These are phyloP conservation scores for Crithidia acanthocephali DNA, from an alignment of 208 protist species.

Conservation along the genomic window DNA sequence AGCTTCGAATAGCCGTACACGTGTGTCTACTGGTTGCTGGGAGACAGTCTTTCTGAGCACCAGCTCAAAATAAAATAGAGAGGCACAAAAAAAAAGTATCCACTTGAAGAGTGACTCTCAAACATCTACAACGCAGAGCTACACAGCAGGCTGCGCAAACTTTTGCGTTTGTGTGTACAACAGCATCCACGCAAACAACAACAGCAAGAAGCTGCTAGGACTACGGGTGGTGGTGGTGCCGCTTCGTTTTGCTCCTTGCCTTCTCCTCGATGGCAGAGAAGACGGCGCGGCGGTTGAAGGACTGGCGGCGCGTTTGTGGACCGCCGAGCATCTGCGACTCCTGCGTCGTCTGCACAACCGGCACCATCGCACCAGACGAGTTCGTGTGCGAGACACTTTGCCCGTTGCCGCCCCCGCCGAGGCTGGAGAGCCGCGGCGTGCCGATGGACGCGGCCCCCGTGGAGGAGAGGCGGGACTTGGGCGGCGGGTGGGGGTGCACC, in stretches of 20 bases:
- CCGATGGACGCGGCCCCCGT: neutral
- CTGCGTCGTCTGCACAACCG: slow-evolving; percentile 16
- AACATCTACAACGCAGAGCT: neutral
- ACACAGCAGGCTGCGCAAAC: too few species aligned
- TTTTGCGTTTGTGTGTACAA: too few species aligned
- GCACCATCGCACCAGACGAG: slow-evolving; percentile 11
- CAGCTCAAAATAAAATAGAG: neutral
- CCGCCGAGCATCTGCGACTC: slow-evolving; percentile 13
- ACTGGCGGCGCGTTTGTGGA: slow-evolving; percentile 12
- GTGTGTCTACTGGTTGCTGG: too few species aligned
- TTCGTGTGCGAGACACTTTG: slow-evolving; percentile 12
- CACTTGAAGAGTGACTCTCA: neutral
- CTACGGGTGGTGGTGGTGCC: too few species aligned
- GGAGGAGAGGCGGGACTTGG: slow-evolving; percentile 12
- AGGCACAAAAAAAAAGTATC: neutral
- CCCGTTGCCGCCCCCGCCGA: neutral
- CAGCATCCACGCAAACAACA: neutral
- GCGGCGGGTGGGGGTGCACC: slow-evolving; percentile 21
- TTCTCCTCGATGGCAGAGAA: slow-evolving; percentile 36
- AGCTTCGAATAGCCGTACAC: too few species aligned
- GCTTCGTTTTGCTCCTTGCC: slow-evolving; percentile 3
- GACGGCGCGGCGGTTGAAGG: slow-evolving; percentile 28
- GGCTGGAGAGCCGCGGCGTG: neutral
- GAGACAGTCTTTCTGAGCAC: too few species aligned
- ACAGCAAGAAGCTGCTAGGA: neutral